phyloP scores from a whole-genome alignment of 1,284 basidiomycete genomes.

The Moesziomyces sp. region DNA sequence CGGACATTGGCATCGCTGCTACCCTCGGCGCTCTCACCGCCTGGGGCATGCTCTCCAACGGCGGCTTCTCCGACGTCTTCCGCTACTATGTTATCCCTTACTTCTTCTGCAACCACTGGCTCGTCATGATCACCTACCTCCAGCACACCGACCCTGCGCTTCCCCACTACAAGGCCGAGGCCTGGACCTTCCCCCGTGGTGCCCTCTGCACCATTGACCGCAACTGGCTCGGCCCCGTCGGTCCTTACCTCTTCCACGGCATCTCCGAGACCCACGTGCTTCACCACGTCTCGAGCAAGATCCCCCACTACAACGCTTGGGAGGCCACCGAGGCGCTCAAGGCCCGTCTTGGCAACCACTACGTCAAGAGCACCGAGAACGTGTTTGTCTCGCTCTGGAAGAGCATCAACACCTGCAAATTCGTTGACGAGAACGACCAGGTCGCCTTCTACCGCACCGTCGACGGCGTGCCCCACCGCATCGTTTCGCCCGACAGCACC shows the following conservation, averaged over 20 bases:
- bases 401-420: constrained; percentile 70
- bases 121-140: constrained; percentile 72
- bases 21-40: constrained; percentile 76
- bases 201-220: constrained; percentile 94
- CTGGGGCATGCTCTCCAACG: constrained; percentile 73
- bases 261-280: constrained; percentile 67
- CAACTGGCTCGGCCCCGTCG: constrained; percentile 76
- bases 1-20: constrained; percentile 83
- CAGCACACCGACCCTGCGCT: constrained; percentile 96
- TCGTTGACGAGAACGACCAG: constrained; percentile 62
- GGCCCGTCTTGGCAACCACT: constrained; percentile 76
- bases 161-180: constrained; percentile 89
- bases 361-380: constrained; percentile 71
- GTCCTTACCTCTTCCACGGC: constrained; percentile 71
- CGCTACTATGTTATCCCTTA: constrained; percentile 88
- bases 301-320: constrained; percentile 75
- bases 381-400: constrained; percentile 72
- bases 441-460: constrained; percentile 66
- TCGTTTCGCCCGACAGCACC: constrained; percentile 46
- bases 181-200: constrained; percentile 94
- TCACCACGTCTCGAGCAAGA: constrained; percentile 67
- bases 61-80: constrained; percentile 81
- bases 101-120: constrained; percentile 79
- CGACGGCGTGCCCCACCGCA: constrained; percentile 59
- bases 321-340: constrained; percentile 91